phyloP scores from a whole-genome alignment of 2,329 filamentous ascomycete species.

The Coccinonectria pachysandricola region DNA sequence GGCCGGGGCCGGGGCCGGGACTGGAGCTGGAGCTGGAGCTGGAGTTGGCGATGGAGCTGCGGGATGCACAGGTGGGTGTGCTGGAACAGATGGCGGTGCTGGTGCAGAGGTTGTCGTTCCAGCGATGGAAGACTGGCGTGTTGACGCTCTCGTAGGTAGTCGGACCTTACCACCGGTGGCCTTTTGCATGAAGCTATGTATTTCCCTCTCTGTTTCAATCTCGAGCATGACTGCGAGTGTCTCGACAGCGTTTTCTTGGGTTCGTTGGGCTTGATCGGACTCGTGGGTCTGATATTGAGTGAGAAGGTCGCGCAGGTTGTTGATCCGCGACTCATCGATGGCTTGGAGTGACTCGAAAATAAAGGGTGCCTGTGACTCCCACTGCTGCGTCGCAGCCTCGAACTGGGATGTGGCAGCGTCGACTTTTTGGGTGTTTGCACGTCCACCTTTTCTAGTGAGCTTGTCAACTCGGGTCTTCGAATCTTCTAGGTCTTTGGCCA shows the following conservation, averaged over 20 bases:
- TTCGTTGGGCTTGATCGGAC: slow-evolving; percentile 72
- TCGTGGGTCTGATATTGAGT: slow-evolving; percentile 93
- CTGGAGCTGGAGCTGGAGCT: background rate
- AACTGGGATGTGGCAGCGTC: slow-evolving; percentile 63
- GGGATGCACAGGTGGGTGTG: background rate
- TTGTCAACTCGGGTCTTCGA: slow-evolving; percentile 82
- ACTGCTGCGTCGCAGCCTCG: slow-evolving; percentile 71
- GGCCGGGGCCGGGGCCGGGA: background rate
- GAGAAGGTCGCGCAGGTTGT: slow-evolving; percentile 80
- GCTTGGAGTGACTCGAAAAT: slow-evolving; percentile 90
- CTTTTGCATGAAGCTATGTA: slow-evolving; percentile 55
- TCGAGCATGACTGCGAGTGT: slow-evolving; percentile 77
- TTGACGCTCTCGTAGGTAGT: slow-evolving; percentile 29
- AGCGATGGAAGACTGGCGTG: slow-evolving; percentile 30
- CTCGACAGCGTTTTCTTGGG: slow-evolving; percentile 62
- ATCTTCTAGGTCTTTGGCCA: slow-evolving; percentile 77
- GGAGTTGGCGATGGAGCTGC: background rate
- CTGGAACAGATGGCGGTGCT: slow-evolving; percentile 12
- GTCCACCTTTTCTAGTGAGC: slow-evolving; percentile 66
- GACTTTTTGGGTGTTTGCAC: slow-evolving; percentile 66
- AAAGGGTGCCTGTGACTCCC: slow-evolving; percentile 90
- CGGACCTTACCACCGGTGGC: slow-evolving; percentile 30
- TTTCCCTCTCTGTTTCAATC: slow-evolving; percentile 77
- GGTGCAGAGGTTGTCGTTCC: slow-evolving; percentile 17
- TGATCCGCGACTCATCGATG: slow-evolving; percentile 78